phyloP scores from a whole-genome alignment of 2,329 filamentous ascomycete genomes.

The Ophiostoma ulmi region DNA sequence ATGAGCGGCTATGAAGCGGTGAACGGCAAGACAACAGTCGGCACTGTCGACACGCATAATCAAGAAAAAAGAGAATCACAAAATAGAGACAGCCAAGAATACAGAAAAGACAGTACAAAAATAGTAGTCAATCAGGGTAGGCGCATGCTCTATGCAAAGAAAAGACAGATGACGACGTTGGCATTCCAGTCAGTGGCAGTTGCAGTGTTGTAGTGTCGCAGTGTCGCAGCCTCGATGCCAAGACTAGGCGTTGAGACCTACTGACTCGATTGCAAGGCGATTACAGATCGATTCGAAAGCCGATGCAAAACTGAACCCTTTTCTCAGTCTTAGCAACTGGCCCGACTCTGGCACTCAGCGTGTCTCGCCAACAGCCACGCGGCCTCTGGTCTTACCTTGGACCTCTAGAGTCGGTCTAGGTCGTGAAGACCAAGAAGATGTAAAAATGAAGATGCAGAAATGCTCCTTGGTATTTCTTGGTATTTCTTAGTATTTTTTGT shows the following conservation, averaged over 20 bases:
- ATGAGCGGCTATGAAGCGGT: not conserved
- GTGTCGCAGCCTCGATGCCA: not conserved
- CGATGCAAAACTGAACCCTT: too few relatives aligned
- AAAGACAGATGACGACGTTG: constrained; percentile 1
- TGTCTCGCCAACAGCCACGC: not conserved
- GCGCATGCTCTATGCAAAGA: not conserved
- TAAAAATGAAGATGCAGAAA: not conserved
- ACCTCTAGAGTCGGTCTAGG: not conserved
- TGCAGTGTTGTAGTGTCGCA: not conserved
- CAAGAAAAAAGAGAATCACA: not conserved
- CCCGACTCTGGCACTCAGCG: not conserved
- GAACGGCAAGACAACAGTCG: not conserved
- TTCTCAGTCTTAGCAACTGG: not conserved
- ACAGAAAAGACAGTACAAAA: not conserved
- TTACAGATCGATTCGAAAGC: too few relatives aligned
- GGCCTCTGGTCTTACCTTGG: not conserved
- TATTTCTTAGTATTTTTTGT: too few relatives aligned
- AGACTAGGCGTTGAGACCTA: not conserved
- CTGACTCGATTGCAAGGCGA: too few relatives aligned
- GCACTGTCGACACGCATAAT: not conserved
- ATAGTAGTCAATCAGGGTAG: not conserved
- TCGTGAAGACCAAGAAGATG: not conserved
- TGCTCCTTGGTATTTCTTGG: too few relatives aligned
- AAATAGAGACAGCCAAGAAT: not conserved
- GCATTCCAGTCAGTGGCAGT: not conserved